Evolutionary conservation across 2,329 filamentous ascomycete species (phyloP).

Genomic region (Colletotrichum sp.): DNA sequence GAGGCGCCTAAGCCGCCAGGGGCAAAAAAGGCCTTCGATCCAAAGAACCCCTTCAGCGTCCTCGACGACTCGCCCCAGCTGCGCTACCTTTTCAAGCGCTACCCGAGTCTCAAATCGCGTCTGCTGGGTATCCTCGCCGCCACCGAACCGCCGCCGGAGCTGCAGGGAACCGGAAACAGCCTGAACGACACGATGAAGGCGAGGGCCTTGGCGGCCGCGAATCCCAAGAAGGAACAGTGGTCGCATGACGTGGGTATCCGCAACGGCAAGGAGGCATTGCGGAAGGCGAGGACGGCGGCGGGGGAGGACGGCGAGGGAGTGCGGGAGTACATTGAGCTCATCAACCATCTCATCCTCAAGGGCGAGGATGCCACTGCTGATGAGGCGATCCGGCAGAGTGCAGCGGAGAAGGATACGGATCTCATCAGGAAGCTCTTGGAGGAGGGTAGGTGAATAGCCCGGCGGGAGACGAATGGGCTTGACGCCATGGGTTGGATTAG

Average conservation of each 20-base stretch:
- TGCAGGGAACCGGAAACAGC: conserved; percentile 5
- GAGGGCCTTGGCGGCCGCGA: conserved; percentile 16
- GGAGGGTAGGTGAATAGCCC: conserved; percentile 39
- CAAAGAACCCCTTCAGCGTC: conserved; percentile 52
- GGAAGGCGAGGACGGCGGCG: conserved; percentile 51
- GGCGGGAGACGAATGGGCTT: conserved; percentile 18
- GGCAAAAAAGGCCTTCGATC: conserved; percentile 20
- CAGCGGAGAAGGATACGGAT: conserved; percentile 51
- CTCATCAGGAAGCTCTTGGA: conserved; percentile 55
- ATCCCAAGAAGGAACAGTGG: conserved; percentile 52
- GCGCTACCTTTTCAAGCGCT: conserved; percentile 54
- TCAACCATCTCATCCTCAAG: conserved; percentile 52
- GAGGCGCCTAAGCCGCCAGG: conserved; percentile 33
- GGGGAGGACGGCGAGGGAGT: conserved; percentile 64
- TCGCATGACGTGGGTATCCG: conserved; percentile 62
- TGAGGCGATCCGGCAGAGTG: conserved; percentile 47
- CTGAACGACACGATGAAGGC: conserved; percentile 24
- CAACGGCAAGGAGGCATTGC: conserved; percentile 59
- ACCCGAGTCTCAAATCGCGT: conserved; percentile 53
- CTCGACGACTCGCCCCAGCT: conserved; percentile 58
- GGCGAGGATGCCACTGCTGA: conserved; percentile 33
- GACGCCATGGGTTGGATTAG: not conserved
- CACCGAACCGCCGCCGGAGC: conserved; percentile 48
- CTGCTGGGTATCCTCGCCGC: conserved; percentile 55
- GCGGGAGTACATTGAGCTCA: conserved; percentile 64